Conservation (phyloP, 176 grass and related monocot species). For the Phyllostachys edulis region DNA sequence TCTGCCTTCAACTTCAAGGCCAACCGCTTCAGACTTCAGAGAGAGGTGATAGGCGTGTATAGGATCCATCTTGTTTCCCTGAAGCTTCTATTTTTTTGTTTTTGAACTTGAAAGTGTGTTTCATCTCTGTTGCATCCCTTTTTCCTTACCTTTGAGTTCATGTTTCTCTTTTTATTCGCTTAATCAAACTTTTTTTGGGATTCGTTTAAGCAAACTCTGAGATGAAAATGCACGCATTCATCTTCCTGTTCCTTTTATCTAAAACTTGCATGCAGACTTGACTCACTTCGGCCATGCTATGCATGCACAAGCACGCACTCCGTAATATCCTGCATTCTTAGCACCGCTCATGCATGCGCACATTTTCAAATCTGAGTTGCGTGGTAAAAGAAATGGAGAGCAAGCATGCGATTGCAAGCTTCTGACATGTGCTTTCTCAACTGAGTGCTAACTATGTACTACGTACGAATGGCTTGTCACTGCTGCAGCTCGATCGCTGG, state of each 20-base stretch:
- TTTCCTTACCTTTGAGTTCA: not conserved
- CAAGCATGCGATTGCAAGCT: no score
- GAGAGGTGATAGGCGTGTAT: not conserved
- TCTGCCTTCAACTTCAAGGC: not conserved
- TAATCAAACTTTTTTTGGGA: no score
- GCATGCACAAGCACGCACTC: no score
- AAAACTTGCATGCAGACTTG: no score
- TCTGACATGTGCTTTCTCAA: not conserved
- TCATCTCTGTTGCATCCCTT: not conserved
- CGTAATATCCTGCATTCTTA: no score
- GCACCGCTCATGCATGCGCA: no score
- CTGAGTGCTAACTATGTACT: not conserved
- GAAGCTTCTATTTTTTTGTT: not conserved
- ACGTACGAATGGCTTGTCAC: not conserved
- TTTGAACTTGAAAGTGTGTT: not conserved
- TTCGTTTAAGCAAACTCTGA: not conserved
- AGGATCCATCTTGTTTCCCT: not conserved
- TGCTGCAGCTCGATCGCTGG: not conserved
- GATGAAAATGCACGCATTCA: not conserved
- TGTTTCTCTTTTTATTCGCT: not conserved
- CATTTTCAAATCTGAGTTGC: no score
- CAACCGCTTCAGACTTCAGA: not conserved
- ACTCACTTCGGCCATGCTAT: no score
- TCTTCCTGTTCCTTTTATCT: not conserved
- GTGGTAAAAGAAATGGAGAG: not conserved